phyloP scores from a whole-genome alignment of 176 grass and related monocot genomes.

The Neostapfia colusana region DNA sequence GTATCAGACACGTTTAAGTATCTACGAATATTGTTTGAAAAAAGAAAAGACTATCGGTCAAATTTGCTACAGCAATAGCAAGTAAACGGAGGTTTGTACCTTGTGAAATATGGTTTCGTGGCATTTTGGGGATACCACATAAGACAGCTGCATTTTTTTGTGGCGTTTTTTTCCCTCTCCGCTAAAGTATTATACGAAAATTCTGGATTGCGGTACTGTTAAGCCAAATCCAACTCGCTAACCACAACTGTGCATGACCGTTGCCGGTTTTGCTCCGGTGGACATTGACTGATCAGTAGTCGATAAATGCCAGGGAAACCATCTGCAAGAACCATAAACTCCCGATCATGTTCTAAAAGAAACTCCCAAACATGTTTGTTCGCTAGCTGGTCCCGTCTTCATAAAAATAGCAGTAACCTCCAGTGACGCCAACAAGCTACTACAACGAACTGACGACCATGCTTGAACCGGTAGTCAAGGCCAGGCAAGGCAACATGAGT shows the following conservation, averaged over 20 bases:
- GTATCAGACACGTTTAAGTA: too few relatives aligned
- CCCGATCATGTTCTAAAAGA: not conserved
- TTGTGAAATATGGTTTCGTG: too few relatives aligned
- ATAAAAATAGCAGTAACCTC: not conserved
- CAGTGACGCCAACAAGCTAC: not conserved
- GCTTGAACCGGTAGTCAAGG: not conserved
- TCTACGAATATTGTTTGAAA: too few relatives aligned
- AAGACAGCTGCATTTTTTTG: too few relatives aligned
- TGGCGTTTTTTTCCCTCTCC: too few relatives aligned
- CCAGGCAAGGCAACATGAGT: not conserved
- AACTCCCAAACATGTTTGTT: not conserved
- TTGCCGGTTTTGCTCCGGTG: not conserved
- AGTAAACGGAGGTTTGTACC: too few relatives aligned
- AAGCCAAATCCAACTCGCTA: too few relatives aligned
- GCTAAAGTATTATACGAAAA: too few relatives aligned
- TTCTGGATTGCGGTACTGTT: too few relatives aligned
- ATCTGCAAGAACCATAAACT: not conserved
- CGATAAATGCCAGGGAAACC: not conserved
- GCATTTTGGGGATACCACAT: too few relatives aligned
- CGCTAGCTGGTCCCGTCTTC: not conserved
- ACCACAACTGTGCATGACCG: not conserved
- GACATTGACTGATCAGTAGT: not conserved
- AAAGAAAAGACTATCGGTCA: too few relatives aligned
- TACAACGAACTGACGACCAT: not conserved
- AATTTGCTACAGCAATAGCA: too few relatives aligned